phyloP scores from a whole-genome alignment of 2,329 filamentous ascomycete species.

The Xylaria sp. region DNA sequence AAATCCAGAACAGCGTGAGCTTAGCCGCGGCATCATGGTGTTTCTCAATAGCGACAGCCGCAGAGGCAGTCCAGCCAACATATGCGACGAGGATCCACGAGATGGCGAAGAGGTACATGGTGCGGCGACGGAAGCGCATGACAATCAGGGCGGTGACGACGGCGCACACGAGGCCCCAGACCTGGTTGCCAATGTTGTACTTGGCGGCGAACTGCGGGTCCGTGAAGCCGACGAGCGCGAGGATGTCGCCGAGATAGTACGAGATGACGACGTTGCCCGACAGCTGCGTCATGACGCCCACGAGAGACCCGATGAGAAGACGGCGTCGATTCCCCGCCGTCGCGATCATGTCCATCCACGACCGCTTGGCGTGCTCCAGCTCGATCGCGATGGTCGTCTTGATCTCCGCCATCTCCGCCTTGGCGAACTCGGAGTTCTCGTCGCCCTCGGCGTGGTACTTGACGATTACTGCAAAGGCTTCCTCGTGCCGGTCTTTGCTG shows the following conservation, averaged over 20 bases:
- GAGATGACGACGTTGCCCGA: constrained; percentile 63
- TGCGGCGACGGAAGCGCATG: constrained; percentile 58
- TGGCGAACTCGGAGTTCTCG: constrained; percentile 58
- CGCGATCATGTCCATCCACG: constrained; percentile 64
- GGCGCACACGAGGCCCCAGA: constrained; percentile 60
- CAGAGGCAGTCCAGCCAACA: constrained; percentile 65
- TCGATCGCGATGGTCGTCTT: constrained; percentile 58
- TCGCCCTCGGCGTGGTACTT: constrained; percentile 60
- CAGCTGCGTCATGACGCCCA: constrained; percentile 66
- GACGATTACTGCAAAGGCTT: constrained; percentile 49
- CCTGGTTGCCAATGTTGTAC: constrained; percentile 60
- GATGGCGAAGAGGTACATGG: constrained; percentile 65
- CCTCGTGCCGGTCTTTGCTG: constrained; percentile 49
- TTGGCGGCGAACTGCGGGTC: constrained; percentile 54
- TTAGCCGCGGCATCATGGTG: constrained; percentile 50
- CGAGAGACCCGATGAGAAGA: constrained; percentile 59
- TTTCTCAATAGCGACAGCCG: constrained; percentile 49
- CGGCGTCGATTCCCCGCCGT: constrained; percentile 63
- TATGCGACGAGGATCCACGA: constrained; percentile 63
- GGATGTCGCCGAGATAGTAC: constrained; percentile 59
- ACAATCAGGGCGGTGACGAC: constrained; percentile 57
- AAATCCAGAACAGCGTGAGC: constrained; percentile 65
- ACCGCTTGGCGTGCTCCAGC: constrained; percentile 61
- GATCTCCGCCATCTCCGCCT: constrained; percentile 65
- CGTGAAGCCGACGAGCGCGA: constrained; percentile 59